Percentiles rank a stretch among this genome's conserved stretches.
These are phyloP conservation scores for Aureococcus anophagefferens DNA, from an alignment of 108 stramenopile genomes.

Conservation along the genomic window DNA sequence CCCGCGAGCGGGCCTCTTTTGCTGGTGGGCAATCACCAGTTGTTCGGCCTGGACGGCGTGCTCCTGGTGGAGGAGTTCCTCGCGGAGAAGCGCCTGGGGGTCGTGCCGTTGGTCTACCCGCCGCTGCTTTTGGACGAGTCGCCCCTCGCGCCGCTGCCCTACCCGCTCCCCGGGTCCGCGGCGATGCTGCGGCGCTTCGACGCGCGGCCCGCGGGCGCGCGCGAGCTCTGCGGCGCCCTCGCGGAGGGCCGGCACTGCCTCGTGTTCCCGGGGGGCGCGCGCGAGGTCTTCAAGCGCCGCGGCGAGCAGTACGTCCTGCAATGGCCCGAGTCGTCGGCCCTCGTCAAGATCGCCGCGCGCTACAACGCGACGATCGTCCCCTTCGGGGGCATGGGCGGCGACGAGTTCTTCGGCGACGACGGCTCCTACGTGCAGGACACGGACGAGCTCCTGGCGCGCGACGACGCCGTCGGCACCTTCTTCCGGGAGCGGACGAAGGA, in stretches of 20 bases:
- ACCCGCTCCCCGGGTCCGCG: background rate
- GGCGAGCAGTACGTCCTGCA: constrained; percentile 74
- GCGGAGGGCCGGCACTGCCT: constrained; percentile 44
- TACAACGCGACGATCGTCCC: constrained; percentile 88
- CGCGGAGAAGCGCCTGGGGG: background rate
- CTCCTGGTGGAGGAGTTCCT: constrained; percentile 57
- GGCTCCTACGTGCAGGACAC: constrained; percentile 25
- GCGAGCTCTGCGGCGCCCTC: constrained; percentile 58
- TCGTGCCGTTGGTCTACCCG: too few relatives aligned
- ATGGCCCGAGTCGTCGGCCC: constrained; percentile 76
- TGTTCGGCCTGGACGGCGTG: constrained; percentile 59
- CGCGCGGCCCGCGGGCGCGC: constrained; percentile 47
- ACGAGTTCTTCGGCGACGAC: constrained; percentile 56
- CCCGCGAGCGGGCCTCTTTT: constrained; percentile 41
- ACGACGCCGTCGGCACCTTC: constrained; percentile 10
- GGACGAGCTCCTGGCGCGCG: background rate
- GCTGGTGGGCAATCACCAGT: constrained; percentile 81
- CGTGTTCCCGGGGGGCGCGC: constrained; percentile 82
- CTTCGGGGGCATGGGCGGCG: constrained; percentile 73
- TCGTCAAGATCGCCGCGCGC: constrained; percentile 73
- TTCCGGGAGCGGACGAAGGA: constrained; percentile 18
- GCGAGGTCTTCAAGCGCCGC: constrained; percentile 63
- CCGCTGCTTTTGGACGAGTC: too few relatives aligned
- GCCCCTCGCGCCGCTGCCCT: too few relatives aligned
- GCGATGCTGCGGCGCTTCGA: background rate